Percentiles rank a stretch among this genome's conserved stretches.
These are phyloP conservation scores for Boeremia exigua DNA, from an alignment of 2,329 filamentous ascomycete genomes.

Conservation along the genomic window DNA sequence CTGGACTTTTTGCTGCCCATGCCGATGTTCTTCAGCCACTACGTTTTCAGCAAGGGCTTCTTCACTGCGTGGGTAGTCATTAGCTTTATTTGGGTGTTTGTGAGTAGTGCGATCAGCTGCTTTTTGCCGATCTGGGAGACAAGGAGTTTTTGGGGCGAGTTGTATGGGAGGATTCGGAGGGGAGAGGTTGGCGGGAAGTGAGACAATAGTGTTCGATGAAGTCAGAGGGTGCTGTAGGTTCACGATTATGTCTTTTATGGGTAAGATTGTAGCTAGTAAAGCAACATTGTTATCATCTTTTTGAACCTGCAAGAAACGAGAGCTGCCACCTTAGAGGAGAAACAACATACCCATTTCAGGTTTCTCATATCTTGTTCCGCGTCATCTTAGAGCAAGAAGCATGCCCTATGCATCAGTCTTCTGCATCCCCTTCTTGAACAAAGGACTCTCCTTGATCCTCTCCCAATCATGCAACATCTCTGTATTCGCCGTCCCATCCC, in stretches of 20 bases:
- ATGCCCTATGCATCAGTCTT: slow-evolving; percentile 18
- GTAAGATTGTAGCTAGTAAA: too few relatives aligned
- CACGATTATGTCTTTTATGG: too few relatives aligned
- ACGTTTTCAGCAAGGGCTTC: slow-evolving; percentile 50
- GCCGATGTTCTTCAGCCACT: slow-evolving; percentile 52
- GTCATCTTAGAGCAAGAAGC: too few relatives aligned
- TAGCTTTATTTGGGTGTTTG: slow-evolving; percentile 53
- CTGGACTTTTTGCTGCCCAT: slow-evolving; percentile 51
- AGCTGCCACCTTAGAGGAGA: too few relatives aligned
- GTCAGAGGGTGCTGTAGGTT: too few relatives aligned
- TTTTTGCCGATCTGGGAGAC: slow-evolving; percentile 54
- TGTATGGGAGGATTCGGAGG: not conserved
- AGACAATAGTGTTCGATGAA: not conserved
- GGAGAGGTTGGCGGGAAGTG: not conserved
- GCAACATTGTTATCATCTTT: too few relatives aligned
- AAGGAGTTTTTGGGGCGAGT: slow-evolving; percentile 18
- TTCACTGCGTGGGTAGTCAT: slow-evolving; percentile 53
- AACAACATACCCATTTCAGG: too few relatives aligned
- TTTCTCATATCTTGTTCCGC: too few relatives aligned
- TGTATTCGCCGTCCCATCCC: slow-evolving; percentile 43
- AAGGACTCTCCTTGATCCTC: slow-evolving; percentile 40
- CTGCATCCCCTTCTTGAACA: slow-evolving; percentile 43
- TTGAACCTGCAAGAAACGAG: too few relatives aligned
- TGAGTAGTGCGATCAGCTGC: slow-evolving; percentile 48
- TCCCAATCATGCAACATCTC: slow-evolving; percentile 47